Evolutionary conservation across 108 stramenopile genomes (phyloP).

Genomic region (Skeletonema potamos): DNA sequence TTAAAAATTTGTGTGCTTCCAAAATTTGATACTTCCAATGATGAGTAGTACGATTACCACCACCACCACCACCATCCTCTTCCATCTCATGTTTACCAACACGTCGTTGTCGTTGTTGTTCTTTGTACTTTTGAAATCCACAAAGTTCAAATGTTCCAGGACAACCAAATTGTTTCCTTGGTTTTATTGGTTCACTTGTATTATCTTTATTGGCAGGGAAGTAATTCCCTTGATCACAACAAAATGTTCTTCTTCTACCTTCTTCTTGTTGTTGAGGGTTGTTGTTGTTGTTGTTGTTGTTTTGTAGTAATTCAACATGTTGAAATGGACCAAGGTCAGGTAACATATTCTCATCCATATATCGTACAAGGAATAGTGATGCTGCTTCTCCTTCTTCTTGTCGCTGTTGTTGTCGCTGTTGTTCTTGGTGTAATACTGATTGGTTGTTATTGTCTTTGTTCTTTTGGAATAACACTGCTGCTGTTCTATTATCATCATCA

Average conservation of each 20-base stretch:
- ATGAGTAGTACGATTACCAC: too few relatives aligned
- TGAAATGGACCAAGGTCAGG: slow-evolving; percentile 15
- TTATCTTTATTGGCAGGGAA: slow-evolving; percentile 11
- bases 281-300: too few relatives aligned
- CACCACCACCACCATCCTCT: too few relatives aligned
- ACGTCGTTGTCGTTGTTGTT: background rate
- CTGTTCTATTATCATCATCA: background rate
- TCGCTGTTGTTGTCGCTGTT: too few relatives aligned
- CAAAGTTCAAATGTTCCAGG: slow-evolving; percentile 14
- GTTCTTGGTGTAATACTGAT: too few relatives aligned
- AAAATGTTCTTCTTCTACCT: background rate
- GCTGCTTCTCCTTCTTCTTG: background rate
- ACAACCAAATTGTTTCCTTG: background rate
- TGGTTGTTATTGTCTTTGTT: too few relatives aligned
- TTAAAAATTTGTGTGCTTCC: slow-evolving; percentile 6
- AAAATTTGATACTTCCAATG: too few relatives aligned
- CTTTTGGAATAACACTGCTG: too few relatives aligned
- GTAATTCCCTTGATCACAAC: slow-evolving; percentile 34
- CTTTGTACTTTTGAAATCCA: slow-evolving; percentile 7
- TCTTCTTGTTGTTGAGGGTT: too few relatives aligned
- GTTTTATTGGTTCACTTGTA: background rate
- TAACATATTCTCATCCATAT: background rate
- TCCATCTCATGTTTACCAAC: too few relatives aligned
- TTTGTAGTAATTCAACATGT: slow-evolving; percentile 10
- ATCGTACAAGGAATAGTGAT: background rate